phyloP scores from a whole-genome alignment of 1,284 basidiomycete genomes.

The Trametes hirsuta region DNA sequence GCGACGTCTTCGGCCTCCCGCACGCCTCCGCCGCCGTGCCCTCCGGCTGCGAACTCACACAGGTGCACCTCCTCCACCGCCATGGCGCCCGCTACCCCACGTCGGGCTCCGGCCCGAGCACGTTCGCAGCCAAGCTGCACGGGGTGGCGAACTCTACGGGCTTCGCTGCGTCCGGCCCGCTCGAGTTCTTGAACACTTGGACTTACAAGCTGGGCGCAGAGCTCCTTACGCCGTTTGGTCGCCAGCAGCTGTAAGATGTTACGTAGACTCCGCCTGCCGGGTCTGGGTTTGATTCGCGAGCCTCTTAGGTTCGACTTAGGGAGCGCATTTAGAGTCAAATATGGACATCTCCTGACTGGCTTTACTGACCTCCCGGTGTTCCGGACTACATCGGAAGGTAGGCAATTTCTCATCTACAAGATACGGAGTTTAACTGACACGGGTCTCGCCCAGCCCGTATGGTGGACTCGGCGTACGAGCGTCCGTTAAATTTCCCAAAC shows the following conservation, averaged over 20 bases:
- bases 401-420: not conserved
- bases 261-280: too few relatives aligned
- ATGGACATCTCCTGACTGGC: conserved; percentile 58
- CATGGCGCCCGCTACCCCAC: conserved; percentile 60
- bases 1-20: conserved; percentile 51
- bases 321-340: conserved; percentile 53
- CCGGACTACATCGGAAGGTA: conserved; percentile 59
- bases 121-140: conserved; percentile 48
- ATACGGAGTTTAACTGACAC: not conserved
- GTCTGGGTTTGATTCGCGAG: too few relatives aligned
- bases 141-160: conserved; percentile 37
- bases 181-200: conserved; percentile 59
- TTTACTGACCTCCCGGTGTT: conserved; percentile 59
- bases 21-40: conserved; percentile 53
- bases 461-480: conserved; percentile 56
- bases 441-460: conserved; percentile 40
- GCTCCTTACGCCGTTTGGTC: conserved; percentile 59
- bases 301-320: conserved; percentile 49
- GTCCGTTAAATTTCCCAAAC: not conserved
- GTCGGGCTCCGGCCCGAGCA: conserved; percentile 38
- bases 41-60: conserved; percentile 50
- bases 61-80: conserved; percentile 59
- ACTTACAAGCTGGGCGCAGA: conserved; percentile 59
- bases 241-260: conserved; percentile 52
- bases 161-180: conserved; percentile 47